Evolutionary conservation across 345 rosid species (phyloP), one percentile per base, ranked within the genome.

Genomic region (Lumnitzera littorea): DNA sequence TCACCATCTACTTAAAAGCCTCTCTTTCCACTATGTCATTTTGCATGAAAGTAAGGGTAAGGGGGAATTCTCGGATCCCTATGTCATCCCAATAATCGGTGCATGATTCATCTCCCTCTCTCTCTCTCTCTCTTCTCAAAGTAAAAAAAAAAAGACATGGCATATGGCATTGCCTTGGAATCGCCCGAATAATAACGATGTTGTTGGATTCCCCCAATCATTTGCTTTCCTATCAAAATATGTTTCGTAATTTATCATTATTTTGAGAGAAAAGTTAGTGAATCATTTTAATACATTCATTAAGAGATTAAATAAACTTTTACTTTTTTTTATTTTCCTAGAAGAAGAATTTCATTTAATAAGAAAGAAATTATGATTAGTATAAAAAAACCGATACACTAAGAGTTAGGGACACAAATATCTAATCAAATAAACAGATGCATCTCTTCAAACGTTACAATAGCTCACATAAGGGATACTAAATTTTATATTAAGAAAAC

Each of bases 11-110:
- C 67, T 67, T 58, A 79, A 67, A 20, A 77, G 70, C 77, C 61
- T 41, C 58, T 58, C 52, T 67, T 72, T 71, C 52, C 43, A 36
- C 43, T 36, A 36, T 41, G 27, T 56, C 29, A 49, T 50, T 61
- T 64, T 71, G 79, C 80, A 79, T 82, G 71, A 78, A 76, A 84
- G 87, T 78, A 84, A 84, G 85, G 77, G 61, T 24, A 58, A 36
- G 49, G 13, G 78, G 13, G 78, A 80, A 65, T 77, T 74, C 81
- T 79, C 68, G 75, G 84, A 84, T 84, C 86, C 69, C 72, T 41
- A 68, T 68, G 67, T 54, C 13, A 61, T 64, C 61, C 79, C 66
- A 76, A 78, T 76, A 73, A 79, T 78, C 64, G 71, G 64, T 67
- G 55, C 63, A 79, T 84, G 64, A 79, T 81, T 79, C 43, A 69